These are phyloP conservation scores for Mycogone perniciosa DNA, from an alignment of 2,329 filamentous ascomycete genomes.

Conservation along the genomic window DNA sequence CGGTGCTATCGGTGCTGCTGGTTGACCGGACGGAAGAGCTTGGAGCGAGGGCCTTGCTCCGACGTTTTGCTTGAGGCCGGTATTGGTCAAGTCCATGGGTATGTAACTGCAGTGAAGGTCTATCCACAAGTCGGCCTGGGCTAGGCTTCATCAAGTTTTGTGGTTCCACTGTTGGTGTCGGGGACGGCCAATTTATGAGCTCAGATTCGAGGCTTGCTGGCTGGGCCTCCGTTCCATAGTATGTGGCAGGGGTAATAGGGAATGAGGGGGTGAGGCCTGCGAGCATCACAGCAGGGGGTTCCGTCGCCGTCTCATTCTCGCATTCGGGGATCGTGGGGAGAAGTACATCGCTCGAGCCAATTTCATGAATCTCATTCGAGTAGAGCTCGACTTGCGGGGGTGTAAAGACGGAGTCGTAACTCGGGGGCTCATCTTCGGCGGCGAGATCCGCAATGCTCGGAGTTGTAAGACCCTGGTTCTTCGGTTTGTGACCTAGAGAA, in stretches of 20 bases:
- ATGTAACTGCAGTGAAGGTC: conserved; percentile 34
- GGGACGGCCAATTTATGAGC: conserved; percentile 23
- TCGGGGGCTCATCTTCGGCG: conserved; percentile 36
- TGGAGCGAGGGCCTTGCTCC: conserved; percentile 39
- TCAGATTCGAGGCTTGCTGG: conserved; percentile 22
- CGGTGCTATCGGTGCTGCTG: conserved; percentile 34
- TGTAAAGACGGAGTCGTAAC: conserved; percentile 38
- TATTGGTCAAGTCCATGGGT: conserved; percentile 31
- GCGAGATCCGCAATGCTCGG: conserved; percentile 21
- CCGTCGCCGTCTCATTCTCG: conserved; percentile 17
- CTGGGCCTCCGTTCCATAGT: background rate
- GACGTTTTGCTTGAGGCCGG: conserved; percentile 23
- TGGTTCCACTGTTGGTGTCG: conserved; percentile 20
- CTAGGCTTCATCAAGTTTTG: conserved; percentile 19
- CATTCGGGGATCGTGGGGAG: conserved; percentile 24
- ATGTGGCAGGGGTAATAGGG: conserved; percentile 14
- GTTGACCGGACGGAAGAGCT: conserved; percentile 44
- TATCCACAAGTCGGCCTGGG: conserved; percentile 15
- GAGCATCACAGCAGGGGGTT: conserved; percentile 10
- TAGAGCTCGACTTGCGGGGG: conserved; percentile 38
- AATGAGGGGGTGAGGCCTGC: conserved; percentile 19
- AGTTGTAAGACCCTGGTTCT: conserved; percentile 19
- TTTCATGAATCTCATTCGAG: conserved; percentile 46
- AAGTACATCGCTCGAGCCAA: conserved; percentile 43
- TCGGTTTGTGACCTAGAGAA: conserved; percentile 44